Evolutionary conservation across 306 rosid species (phyloP).

Genomic region (Prunus mume): DNA sequence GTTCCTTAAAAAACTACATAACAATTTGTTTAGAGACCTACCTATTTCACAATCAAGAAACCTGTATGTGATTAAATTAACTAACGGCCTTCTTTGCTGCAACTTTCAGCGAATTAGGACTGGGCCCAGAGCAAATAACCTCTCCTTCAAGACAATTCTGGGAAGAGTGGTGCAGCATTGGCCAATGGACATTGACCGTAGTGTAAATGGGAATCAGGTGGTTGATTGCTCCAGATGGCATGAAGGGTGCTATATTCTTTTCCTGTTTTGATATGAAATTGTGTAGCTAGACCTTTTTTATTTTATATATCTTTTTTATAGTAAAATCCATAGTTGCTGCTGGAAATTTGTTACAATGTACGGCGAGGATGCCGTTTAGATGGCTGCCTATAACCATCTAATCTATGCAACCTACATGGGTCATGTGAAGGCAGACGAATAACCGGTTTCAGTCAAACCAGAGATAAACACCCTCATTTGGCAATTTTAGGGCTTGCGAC

Average conservation of each 20-base stretch:
- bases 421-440: neutral
- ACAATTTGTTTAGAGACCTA: neutral
- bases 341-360: neutral
- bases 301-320: neutral
- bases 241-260: constrained; percentile 14
- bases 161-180: constrained; percentile 13
- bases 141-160: constrained; percentile 27
- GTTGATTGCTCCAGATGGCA: constrained; percentile 28
- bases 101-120: constrained; percentile 37
- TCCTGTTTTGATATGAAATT: constrained; percentile 24
- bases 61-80: neutral
- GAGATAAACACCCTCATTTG: neutral
- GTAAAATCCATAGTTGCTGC: constrained; percentile 5
- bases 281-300: constrained; percentile 10
- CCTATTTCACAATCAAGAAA: constrained; percentile 1
- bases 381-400: neutral
- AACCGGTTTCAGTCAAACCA: constrained; percentile 4
- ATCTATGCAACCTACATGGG: neutral
- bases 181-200: constrained; percentile 21
- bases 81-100: constrained; percentile 8
- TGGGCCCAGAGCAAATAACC: constrained; percentile 20
- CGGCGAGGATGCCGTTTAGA: neutral
- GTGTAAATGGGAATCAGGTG: constrained; percentile 30
- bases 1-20: neutral
- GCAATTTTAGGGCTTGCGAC: neutral